Evolutionary conservation across 192 early-diverging fungal genomes (phyloP).

Genomic region (Kappamyces sp.): DNA sequence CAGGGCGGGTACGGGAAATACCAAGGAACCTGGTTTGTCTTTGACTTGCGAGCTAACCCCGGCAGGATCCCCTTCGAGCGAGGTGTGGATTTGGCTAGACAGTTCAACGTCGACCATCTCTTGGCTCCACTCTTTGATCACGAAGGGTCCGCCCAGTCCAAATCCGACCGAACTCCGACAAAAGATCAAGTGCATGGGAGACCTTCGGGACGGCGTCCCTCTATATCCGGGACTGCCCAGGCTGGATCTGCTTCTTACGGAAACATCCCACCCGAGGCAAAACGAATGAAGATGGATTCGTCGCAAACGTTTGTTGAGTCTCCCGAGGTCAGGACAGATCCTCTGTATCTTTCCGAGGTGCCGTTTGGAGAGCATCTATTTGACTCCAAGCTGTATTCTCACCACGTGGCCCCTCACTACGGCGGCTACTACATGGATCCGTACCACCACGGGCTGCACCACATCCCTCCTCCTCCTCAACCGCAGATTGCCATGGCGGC

Average conservation of each 20-base stretch:
- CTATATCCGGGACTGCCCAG: background rate
- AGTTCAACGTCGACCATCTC: slow-evolving; percentile 69
- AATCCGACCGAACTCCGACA: slow-evolving; percentile 48
- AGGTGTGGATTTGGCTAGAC: slow-evolving; percentile 71
- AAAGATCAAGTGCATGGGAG: slow-evolving; percentile 36
- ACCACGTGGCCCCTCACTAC: background rate
- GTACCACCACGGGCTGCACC: slow-evolving; percentile 17
- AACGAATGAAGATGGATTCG: background rate
- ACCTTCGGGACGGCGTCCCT: background rate
- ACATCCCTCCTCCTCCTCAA: slow-evolving; percentile 11
- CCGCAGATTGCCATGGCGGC: background rate
- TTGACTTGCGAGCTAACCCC: slow-evolving; percentile 29
- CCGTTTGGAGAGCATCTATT: too few relatives aligned
- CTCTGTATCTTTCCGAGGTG: too few relatives aligned
- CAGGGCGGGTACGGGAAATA: slow-evolving; percentile 99
- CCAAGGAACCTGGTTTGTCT: slow-evolving; percentile 75
- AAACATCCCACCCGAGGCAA: background rate
- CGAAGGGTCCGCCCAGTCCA: slow-evolving; percentile 51
- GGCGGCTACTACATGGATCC: slow-evolving; percentile 11
- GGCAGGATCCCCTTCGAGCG: slow-evolving; percentile 80
- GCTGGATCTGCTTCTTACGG: background rate
- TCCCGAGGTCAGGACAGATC: too few relatives aligned
- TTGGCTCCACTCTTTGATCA: slow-evolving; percentile 80
- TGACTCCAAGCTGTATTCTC: background rate
- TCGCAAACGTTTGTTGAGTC: too few relatives aligned